Conservation (phyloP, 192 early-diverging fungal species). For the Allomyces arbusculus region DNA sequence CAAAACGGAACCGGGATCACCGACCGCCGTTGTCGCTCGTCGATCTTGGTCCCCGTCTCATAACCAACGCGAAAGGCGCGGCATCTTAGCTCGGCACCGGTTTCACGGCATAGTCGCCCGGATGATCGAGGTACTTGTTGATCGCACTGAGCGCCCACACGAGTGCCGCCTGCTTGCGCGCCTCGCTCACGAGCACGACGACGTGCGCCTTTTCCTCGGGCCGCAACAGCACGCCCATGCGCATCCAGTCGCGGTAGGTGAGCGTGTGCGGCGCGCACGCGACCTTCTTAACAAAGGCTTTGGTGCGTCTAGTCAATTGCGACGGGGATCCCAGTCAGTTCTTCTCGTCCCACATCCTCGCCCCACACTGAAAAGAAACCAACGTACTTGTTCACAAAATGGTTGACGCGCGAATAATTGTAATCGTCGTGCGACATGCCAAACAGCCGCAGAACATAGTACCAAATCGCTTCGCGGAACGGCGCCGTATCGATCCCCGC, state of each 20-base stretch:
- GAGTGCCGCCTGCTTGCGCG: constrained; percentile 30
- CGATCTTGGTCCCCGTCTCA: no score
- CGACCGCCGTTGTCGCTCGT: no score
- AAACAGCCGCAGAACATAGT: constrained; percentile 26
- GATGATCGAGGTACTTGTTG: background rate
- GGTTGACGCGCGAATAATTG: constrained; percentile 19
- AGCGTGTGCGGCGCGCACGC: background rate
- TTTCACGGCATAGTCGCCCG: no score
- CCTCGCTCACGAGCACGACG: constrained; percentile 26
- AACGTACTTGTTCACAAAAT: constrained; percentile 16
- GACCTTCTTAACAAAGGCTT: constrained; percentile 10
- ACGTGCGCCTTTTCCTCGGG: constrained; percentile 37
- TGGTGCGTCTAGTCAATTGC: background rate
- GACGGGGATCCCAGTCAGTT: constrained; percentile 14
- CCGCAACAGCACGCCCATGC: constrained; percentile 26
- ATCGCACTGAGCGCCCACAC: constrained; percentile 19
- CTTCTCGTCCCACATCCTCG: constrained; percentile 21
- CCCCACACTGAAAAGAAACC: background rate
- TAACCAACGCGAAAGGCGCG: no score
- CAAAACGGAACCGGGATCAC: no score
- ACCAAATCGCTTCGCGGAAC: constrained; percentile 32
- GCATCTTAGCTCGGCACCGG: no score
- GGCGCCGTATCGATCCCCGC: constrained; percentile 31
- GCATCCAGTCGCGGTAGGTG: constrained; percentile 21
- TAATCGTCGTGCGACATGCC: constrained; percentile 33